Percentiles rank a stretch among this genome's conserved stretches.
Evolutionary conservation across 306 rosid genomes (phyloP).

Genomic region (Prosopis cineraria): DNA sequence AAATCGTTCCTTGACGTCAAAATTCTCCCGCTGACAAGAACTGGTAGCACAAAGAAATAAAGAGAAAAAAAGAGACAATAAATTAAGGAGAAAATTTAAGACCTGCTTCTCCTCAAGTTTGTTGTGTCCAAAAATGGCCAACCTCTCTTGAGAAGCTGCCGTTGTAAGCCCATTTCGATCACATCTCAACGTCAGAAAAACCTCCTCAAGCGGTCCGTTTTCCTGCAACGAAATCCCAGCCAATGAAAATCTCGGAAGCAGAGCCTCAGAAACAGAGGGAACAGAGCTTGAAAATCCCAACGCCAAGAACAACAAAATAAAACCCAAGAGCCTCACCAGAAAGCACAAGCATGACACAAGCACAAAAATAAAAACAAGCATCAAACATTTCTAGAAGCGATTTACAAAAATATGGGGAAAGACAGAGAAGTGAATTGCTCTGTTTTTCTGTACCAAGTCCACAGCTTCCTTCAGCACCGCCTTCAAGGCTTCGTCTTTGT

Average conservation of each 20-base stretch:
- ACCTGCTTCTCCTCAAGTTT: conserved; percentile 87
- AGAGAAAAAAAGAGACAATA: background rate
- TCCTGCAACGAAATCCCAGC: conserved; percentile 50
- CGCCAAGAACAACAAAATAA: conserved; percentile 13
- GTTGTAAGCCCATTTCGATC: conserved; percentile 65
- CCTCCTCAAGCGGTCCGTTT: conserved; percentile 75
- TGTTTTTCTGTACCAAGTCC: conserved; percentile 66
- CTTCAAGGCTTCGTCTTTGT: conserved; percentile 57
- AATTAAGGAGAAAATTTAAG: background rate
- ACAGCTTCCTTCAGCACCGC: conserved; percentile 79
- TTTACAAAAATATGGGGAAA: background rate
- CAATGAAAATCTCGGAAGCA: background rate
- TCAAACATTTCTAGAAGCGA: conserved; percentile 1
- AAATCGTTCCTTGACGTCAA: background rate
- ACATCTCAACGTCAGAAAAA: conserved; percentile 70
- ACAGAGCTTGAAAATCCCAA: background rate
- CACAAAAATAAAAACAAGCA: background rate
- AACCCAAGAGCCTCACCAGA: conserved; percentile 25
- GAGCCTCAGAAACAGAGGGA: background rate
- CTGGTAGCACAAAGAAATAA: too few relatives aligned
- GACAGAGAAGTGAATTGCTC: conserved; percentile 29
- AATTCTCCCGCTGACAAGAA: background rate
- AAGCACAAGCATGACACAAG: background rate
- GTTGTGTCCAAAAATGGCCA: conserved; percentile 75
- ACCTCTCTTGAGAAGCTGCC: conserved; percentile 63